Evolutionary conservation across 768 basidiomycete species (phyloP), one percentile per base, ranked within the genome.

Genomic region (Amyloporia xantha): DNA sequence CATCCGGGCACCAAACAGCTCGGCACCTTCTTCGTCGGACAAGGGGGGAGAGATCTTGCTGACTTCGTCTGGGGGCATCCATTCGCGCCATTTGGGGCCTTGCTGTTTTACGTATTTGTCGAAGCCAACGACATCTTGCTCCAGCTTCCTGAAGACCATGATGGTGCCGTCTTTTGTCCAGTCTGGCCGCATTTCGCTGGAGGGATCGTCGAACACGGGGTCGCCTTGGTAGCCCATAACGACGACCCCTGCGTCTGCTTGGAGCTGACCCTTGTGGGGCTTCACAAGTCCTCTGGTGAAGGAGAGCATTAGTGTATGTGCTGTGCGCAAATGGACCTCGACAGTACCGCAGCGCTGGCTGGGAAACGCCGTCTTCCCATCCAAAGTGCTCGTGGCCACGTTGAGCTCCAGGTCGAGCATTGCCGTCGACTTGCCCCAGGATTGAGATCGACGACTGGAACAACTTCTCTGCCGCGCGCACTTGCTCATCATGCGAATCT

Each of bases 351-450:
- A 40, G 26, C 62, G 69, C 63, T 4, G 78, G 78, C 56, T 79
- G 74, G 2, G 76, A 74, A 30, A 79, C 69, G 1, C 76, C 74
- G 54, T 79, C 78, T 52, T 71, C 53, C 59, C 68, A 79, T 2
- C 78, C 77, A 48, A 79, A 79, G 68, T 77, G 76, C 60, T 80
- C 77, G 49, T 76, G 74, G 9, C 55, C 49, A 17, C 49, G 41
- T 4, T 44, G 25, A 1, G 65, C 54, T 2, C 69, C 73, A 17
- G 76, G 75, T 13, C 77, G 66, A 13, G 72, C 74, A 44, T 72
- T 48, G 20, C 56, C 62, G 44, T 59, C 50, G 21, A 49, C 15
- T 15, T 33, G 9, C 15, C 7, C 30, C 7, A 33, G 9, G 30
- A 7, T 33, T 7, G 7, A 15, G 30, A 33, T 33, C 30, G 30